Conservation (phyloP, 305 asterid species). For the Solanum hybrid region DNA sequence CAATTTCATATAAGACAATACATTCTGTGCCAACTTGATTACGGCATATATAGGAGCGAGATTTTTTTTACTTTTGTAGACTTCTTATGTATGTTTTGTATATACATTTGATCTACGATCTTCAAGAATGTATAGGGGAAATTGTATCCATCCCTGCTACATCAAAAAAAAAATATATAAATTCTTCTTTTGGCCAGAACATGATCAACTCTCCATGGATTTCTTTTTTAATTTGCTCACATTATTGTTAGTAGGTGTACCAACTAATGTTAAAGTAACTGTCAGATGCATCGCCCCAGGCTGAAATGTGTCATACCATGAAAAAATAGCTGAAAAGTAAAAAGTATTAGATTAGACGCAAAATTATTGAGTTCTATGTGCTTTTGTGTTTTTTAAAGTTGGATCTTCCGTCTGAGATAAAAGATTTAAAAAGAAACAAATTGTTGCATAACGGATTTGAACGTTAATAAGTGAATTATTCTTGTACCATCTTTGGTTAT, state of each 20-base stretch:
- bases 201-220: background rate
- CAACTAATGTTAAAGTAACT: background rate
- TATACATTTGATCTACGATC: background rate
- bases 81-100: background rate
- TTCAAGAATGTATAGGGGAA: background rate
- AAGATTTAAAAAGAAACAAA: background rate
- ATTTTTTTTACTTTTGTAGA: background rate
- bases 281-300: background rate
- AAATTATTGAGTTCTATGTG: background rate
- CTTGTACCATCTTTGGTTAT: background rate
- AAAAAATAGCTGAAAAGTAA: background rate
- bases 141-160: background rate
- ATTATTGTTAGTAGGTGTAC: background rate
- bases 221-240: background rate
- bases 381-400: background rate
- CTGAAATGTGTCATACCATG: background rate
- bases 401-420: background rate
- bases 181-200: background rate
- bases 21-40: background rate
- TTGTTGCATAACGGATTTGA: background rate
- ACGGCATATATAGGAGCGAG: background rate
- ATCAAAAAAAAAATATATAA: background rate
- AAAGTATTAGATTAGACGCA: background rate
- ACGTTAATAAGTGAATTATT: background rate
- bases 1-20: background rate